Evolutionary conservation across 768 basidiomycete species (phyloP).

Genomic region (Pilatotrama ljubarskyi): DNA sequence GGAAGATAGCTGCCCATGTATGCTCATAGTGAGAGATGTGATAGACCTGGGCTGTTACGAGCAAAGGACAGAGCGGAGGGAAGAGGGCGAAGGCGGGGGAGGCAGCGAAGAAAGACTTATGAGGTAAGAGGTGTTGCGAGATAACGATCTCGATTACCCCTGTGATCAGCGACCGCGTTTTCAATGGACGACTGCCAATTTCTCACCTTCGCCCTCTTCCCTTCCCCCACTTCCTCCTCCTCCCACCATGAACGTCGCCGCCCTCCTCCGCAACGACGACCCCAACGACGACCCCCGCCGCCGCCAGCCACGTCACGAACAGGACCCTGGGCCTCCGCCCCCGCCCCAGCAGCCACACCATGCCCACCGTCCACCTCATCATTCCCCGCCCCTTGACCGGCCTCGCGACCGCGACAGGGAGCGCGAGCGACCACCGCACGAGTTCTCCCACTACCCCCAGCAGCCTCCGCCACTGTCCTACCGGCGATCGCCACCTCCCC

Average conservation of each 20-base stretch:
- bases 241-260: constrained; percentile 64
- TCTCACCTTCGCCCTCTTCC: constrained; percentile 29
- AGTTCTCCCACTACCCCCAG: constrained; percentile 20
- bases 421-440: constrained; percentile 26
- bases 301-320: constrained; percentile 36
- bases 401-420: constrained; percentile 27
- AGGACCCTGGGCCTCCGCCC: constrained; percentile 29
- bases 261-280: constrained; percentile 61
- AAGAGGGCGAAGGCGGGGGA: neutral
- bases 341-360: constrained; percentile 29
- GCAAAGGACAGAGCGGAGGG: neutral
- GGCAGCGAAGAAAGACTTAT: constrained; percentile 9
- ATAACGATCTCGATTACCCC: constrained; percentile 35
- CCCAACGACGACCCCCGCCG: constrained; percentile 55
- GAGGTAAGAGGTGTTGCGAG: constrained; percentile 26
- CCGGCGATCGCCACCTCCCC: constrained; percentile 21
- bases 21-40: neutral
- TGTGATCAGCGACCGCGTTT: constrained; percentile 34
- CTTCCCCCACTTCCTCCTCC: constrained; percentile 20
- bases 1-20: neutral
- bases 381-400: constrained; percentile 27
- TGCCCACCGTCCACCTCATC: constrained; percentile 32
- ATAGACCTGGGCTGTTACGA: too few species aligned
- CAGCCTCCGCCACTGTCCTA: constrained; percentile 20
- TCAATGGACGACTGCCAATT: constrained; percentile 25